phyloP scores from a whole-genome alignment of 2,329 filamentous ascomycete genomes.

The Pleomassaria siparia region DNA sequence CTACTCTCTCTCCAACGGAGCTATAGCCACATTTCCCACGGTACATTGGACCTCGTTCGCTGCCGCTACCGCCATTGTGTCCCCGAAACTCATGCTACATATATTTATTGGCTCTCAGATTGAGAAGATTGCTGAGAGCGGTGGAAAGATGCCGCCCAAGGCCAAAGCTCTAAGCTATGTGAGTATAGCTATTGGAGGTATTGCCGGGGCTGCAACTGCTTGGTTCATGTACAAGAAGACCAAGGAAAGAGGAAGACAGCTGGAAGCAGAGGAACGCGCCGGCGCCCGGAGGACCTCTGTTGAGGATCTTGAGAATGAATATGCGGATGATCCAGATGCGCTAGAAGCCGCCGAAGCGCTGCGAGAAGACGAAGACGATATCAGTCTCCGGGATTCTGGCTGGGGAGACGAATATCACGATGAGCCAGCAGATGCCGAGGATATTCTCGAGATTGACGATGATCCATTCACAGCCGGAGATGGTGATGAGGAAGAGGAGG shows the following conservation, averaged over 20 bases:
- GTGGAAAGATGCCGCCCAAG: conserved; percentile 76
- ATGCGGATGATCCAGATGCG: conserved; percentile 49
- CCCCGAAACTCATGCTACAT: conserved; percentile 86
- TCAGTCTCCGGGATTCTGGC: conserved; percentile 53
- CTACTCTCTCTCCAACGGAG: conserved; percentile 91
- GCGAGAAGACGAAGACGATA: conserved; percentile 55
- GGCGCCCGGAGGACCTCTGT: conserved; percentile 32
- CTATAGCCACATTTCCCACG: conserved; percentile 89
- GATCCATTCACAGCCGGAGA: conserved; percentile 51
- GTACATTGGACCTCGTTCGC: conserved; percentile 76
- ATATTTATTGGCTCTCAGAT: conserved; percentile 88
- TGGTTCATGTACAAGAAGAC: conserved; percentile 77
- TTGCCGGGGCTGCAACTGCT: conserved; percentile 74
- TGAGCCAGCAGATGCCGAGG: conserved; percentile 45
- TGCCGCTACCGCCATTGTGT: conserved; percentile 77
- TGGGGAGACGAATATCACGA: conserved; percentile 48
- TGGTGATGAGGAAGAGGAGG: conserved; percentile 37
- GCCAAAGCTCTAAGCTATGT: conserved; percentile 83
- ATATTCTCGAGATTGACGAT: conserved; percentile 42
- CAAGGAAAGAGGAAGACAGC: conserved; percentile 50
- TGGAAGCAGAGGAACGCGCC: conserved; percentile 51
- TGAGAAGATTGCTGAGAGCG: conserved; percentile 78
- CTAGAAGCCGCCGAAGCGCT: conserved; percentile 42
- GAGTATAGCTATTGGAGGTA: conserved; percentile 71
- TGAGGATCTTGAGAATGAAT: conserved; percentile 43